These are phyloP conservation scores for Delonix regia DNA, from an alignment of 306 rosid species.

Conservation along the genomic window DNA sequence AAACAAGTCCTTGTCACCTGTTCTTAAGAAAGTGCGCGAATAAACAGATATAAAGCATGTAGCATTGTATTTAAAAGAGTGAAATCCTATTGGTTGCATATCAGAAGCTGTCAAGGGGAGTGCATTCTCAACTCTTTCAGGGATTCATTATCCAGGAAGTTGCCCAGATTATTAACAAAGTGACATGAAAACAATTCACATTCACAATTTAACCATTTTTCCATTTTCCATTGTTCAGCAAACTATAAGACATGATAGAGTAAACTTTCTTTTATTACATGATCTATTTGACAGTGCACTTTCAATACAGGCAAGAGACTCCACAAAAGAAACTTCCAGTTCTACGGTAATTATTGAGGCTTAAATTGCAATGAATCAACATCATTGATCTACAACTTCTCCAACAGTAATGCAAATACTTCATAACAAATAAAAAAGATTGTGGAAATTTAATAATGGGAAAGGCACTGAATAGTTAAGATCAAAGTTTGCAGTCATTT, in stretches of 20 bases:
- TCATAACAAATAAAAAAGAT: neutral
- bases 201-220: too few relatives aligned
- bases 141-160: slow-evolving; percentile 11
- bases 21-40: slow-evolving; percentile 15
- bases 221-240: neutral
- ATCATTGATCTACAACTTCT: neutral
- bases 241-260: neutral
- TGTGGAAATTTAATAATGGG: neutral
- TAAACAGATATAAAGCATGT: slow-evolving; percentile 2
- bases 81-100: neutral
- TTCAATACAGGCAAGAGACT: neutral
- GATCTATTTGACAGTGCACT: neutral
- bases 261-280: neutral
- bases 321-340: neutral
- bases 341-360: neutral
- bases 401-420: neutral
- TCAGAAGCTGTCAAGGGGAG: neutral
- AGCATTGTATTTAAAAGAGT: neutral
- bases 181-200: neutral
- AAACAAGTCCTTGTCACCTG: neutral
- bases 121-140: neutral
- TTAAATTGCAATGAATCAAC: neutral
- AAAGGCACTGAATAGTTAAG: neutral
- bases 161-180: slow-evolving; percentile 4
- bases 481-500: neutral